These are phyloP conservation scores for Torulaspora microellipsoides DNA, from an alignment of 805 yeast species.

Conservation along the genomic window DNA sequence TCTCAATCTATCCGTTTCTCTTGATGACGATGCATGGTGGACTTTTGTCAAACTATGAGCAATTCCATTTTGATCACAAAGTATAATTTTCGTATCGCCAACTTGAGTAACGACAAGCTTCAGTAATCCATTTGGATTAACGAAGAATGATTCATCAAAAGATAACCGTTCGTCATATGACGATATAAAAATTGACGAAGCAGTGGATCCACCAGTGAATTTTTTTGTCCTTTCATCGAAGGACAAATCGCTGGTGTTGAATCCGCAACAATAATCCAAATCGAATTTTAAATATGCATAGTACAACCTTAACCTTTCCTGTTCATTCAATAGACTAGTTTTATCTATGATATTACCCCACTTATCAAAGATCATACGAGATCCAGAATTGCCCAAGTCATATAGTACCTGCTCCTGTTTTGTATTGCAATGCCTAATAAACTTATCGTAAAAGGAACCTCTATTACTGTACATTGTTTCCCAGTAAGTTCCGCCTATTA, in stretches of 20 bases:
- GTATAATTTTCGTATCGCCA: slow-evolving; percentile 84
- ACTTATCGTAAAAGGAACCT: slow-evolving; percentile 33
- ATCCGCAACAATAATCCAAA: slow-evolving; percentile 29
- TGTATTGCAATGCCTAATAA: slow-evolving; percentile 33
- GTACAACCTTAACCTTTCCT: slow-evolving; percentile 29
- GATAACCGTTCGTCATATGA: slow-evolving; percentile 24
- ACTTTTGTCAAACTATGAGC: slow-evolving; percentile 74
- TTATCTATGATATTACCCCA: slow-evolving; percentile 37
- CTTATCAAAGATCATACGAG: slow-evolving; percentile 35
- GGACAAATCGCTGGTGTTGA: slow-evolving; percentile 12
- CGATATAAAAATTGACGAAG: slow-evolving; percentile 55
- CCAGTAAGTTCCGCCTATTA: slow-evolving; percentile 83
- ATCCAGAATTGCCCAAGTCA: slow-evolving; percentile 21
- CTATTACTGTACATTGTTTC: slow-evolving; percentile 58
- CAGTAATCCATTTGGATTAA: slow-evolving; percentile 62
- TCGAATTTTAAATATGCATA: slow-evolving; percentile 31
- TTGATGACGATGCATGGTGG: slow-evolving; percentile 84
- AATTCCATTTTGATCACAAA: slow-evolving; percentile 76
- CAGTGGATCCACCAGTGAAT: slow-evolving; percentile 60
- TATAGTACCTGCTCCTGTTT: slow-evolving; percentile 34
- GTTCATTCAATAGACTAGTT: slow-evolving; percentile 30
- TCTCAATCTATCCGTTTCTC: slow-evolving; percentile 68
- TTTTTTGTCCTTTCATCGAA: slow-evolving; percentile 27
- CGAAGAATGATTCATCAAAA: slow-evolving; percentile 30
- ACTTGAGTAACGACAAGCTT: slow-evolving; percentile 79